These are phyloP conservation scores for Karstenula rhodostoma DNA, from an alignment of 2,329 filamentous ascomycete species.

Conservation along the genomic window DNA sequence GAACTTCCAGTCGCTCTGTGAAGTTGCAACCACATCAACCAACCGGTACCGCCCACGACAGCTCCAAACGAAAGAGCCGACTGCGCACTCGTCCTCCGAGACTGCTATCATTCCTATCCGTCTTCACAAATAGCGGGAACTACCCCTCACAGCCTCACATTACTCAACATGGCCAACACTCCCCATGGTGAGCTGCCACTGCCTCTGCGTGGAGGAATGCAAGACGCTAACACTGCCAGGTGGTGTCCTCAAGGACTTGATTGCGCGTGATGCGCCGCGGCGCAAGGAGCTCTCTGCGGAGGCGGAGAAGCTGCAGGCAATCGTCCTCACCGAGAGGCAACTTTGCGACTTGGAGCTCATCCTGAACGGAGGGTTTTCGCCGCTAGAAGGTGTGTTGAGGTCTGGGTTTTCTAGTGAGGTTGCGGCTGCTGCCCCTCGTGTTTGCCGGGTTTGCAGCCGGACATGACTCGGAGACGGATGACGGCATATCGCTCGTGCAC, in stretches of 20 bases:
- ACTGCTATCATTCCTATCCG: not conserved
- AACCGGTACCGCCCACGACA: constrained; percentile 2
- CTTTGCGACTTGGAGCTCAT: constrained; percentile 98
- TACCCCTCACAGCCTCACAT: constrained; percentile 12
- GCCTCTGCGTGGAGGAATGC: not conserved
- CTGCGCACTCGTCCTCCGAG: constrained; percentile 2
- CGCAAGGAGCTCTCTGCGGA: constrained; percentile 81
- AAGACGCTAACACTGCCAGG: constrained; percentile 57
- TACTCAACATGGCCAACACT: constrained; percentile 57
- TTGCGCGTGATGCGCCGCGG: constrained; percentile 88
- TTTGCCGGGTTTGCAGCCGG: constrained; percentile 35
- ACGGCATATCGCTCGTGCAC: not conserved
- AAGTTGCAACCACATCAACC: constrained; percentile 10
- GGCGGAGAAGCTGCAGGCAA: constrained; percentile 84
- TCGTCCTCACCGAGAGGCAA: constrained; percentile 89
- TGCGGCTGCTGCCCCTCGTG: constrained; percentile 35
- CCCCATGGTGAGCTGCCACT: constrained; percentile 55
- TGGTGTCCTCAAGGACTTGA: constrained; percentile 96
- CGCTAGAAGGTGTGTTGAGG: constrained; percentile 80
- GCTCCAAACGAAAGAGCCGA: not conserved
- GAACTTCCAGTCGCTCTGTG: not conserved
- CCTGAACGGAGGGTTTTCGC: constrained; percentile 96
- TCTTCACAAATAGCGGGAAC: constrained; percentile 8
- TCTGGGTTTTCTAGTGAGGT: constrained; percentile 21
- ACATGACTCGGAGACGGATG: constrained; percentile 10